Base-by-base conservation (phyloP, 2,329 filamentous ascomycete genomes). In the Chalara sp. region DNA sequence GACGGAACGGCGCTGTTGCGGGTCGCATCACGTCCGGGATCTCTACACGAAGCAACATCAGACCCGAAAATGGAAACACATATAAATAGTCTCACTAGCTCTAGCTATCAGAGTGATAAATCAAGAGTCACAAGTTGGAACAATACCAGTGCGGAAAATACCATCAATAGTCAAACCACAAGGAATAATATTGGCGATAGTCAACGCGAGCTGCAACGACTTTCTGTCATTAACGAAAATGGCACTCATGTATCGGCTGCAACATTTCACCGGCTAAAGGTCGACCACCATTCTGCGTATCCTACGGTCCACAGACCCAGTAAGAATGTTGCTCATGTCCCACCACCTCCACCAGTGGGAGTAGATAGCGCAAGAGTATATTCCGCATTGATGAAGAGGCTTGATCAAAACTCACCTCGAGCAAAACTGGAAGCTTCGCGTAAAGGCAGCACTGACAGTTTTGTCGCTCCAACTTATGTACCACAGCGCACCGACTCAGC, bases 91-190 rank as follows among this genome's bases (percentile, higher is more conserved):
- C 58, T 81, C 5, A 76, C 76, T 53, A 81, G 74, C 53, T 65
- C 21, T 21, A 40, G 67, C 67, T 47, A 61, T 59, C 1, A 70
- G 66, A 11, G 57, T 39, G 76, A 80, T 21, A 78, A 71, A 56
- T 86, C 82, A n/a, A 71, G 84, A 28, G 79, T 87, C 47, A 87
- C 84, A 2, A 89, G 85, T 64, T 89, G 86, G 86, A 78, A 78
- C 5, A 80, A 81, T 54, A 86, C 84, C 0, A 79, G 78, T 1
- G 72, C 74, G 1, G 35, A 10, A 37, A 76, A 76, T 51, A 75
- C 78, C 3, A 67, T 74, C 5, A 79, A 64, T 52, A 74, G 70
- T 52, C 72, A 58, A 41, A 21, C 21, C 21, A 21, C 21, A 21
- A 21, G 21, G 21, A 21, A 21, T 21, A 21, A 21, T 21, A 21